Percentiles rank a stretch among this genome's conserved stretches.
These are phyloP conservation scores for Elsinoe arachidis DNA, from an alignment of 2,329 filamentous ascomycete species.

Conservation along the genomic window DNA sequence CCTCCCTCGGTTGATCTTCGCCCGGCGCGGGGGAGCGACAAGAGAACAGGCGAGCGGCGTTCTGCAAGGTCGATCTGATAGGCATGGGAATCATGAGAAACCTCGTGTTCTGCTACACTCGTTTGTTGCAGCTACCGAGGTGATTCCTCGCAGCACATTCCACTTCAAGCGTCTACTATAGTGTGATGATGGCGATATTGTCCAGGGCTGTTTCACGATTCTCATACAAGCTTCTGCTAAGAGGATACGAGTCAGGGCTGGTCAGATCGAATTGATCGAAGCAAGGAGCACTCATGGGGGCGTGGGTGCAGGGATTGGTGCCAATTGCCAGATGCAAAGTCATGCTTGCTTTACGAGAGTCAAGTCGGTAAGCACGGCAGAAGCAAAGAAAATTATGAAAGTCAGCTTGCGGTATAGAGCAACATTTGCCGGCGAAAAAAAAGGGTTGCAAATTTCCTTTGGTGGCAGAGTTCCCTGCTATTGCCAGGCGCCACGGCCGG, in stretches of 20 bases:
- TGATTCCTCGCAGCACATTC: too few relatives aligned
- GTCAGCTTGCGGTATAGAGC: background rate
- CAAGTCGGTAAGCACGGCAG: conserved; percentile 5
- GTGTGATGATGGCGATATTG: background rate
- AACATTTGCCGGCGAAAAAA: background rate
- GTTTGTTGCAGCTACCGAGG: conserved; percentile 5
- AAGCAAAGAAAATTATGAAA: background rate
- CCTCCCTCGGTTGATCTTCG: background rate
- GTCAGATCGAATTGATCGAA: background rate
- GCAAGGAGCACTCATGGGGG: background rate
- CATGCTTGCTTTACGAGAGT: background rate
- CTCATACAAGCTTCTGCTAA: conserved; percentile 1
- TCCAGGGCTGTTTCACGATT: background rate
- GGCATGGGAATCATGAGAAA: background rate
- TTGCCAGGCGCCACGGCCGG: background rate
- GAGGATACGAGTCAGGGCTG: background rate
- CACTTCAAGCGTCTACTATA: too few relatives aligned
- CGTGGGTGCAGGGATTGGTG: background rate
- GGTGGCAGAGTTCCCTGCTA: background rate
- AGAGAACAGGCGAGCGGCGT: too few relatives aligned
- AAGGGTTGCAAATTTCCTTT: background rate
- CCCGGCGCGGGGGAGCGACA: background rate
- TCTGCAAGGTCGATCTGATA: background rate
- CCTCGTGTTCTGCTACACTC: conserved; percentile 8
- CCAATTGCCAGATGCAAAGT: background rate